Evolutionary conservation across 306 rosid species (phyloP).

Genomic region (Pterocarpus macrocarpus): DNA sequence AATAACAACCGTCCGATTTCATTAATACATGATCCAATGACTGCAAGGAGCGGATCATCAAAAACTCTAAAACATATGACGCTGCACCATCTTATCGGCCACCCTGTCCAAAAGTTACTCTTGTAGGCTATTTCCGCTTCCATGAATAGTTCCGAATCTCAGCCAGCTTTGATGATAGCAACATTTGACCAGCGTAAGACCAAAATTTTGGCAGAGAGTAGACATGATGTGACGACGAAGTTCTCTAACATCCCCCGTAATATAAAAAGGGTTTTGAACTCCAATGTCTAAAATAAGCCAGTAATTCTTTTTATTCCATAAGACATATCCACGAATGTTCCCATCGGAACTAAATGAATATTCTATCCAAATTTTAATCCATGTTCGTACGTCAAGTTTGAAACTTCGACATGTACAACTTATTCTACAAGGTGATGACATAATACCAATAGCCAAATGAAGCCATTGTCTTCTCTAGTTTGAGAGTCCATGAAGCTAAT

Average conservation of each 20-base stretch:
- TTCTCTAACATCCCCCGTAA: conserved; percentile 7
- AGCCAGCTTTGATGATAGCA: conserved; percentile 53
- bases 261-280: background rate
- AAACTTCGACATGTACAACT: conserved; percentile 6
- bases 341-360: background rate
- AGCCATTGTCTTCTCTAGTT: background rate
- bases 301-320: background rate
- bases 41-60: too few relatives aligned
- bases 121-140: background rate
- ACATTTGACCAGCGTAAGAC: conserved; percentile 44
- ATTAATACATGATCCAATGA: too few relatives aligned
- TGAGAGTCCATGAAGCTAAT: background rate
- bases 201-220: conserved; percentile 7
- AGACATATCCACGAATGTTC: conserved; percentile 4
- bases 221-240: background rate
- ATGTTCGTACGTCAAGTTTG: background rate
- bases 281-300: background rate
- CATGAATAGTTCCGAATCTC: background rate
- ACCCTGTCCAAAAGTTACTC: background rate
- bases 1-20: too few relatives aligned
- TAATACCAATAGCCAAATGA: conserved; percentile 8
- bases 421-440: conserved; percentile 22
- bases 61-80: too few relatives aligned
- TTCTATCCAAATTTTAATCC: background rate
- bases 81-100: too few relatives aligned